Evolutionary conservation across 768 basidiomycete genomes (phyloP).

Genomic region (Tremella yokohamensis): DNA sequence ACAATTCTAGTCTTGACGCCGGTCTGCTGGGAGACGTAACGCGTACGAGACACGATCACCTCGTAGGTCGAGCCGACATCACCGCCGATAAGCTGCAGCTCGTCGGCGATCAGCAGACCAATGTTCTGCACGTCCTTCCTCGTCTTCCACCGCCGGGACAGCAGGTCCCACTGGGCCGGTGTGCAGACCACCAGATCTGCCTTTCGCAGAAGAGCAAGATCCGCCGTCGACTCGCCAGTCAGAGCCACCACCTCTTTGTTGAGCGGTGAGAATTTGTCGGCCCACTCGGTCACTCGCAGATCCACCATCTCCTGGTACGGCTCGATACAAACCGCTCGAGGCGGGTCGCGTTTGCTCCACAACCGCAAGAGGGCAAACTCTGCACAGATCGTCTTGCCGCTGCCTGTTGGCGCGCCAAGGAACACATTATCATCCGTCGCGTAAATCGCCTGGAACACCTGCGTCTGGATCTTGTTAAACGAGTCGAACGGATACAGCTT

Average conservation of each 20-base stretch:
- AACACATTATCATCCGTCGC: slow-evolving; percentile 95
- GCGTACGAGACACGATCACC: slow-evolving; percentile 90
- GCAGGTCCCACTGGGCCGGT: slow-evolving; percentile 87
- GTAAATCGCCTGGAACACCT: slow-evolving; percentile 97
- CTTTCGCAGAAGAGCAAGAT: slow-evolving; percentile 84
- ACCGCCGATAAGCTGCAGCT: slow-evolving; percentile 89
- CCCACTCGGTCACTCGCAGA: slow-evolving; percentile 82
- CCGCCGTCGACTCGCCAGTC: slow-evolving; percentile 90
- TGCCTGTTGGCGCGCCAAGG: slow-evolving; percentile 92
- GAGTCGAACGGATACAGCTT: slow-evolving; percentile 76
- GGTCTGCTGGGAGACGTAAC: slow-evolving; percentile 91
- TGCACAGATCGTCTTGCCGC: slow-evolving; percentile 94
- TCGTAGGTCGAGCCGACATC: slow-evolving; percentile 96
- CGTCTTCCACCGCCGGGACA: slow-evolving; percentile 93
- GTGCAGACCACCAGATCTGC: slow-evolving; percentile 91
- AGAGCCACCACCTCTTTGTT: slow-evolving; percentile 91
- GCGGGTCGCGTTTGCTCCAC: slow-evolving; percentile 81
- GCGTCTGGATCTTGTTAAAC: slow-evolving; percentile 99
- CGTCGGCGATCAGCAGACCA: slow-evolving; percentile 88
- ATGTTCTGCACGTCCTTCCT: slow-evolving; percentile 94
- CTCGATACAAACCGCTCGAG: slow-evolving; percentile 87
- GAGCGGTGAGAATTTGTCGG: slow-evolving; percentile 69
- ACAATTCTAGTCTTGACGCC: slow-evolving; percentile 90
- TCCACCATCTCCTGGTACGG: slow-evolving; percentile 99
- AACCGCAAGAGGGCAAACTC: slow-evolving; percentile 92